Evolutionary conservation across 108 stramenopile genomes (phyloP).

Genomic region (Pseudonitzschia multistriata): DNA sequence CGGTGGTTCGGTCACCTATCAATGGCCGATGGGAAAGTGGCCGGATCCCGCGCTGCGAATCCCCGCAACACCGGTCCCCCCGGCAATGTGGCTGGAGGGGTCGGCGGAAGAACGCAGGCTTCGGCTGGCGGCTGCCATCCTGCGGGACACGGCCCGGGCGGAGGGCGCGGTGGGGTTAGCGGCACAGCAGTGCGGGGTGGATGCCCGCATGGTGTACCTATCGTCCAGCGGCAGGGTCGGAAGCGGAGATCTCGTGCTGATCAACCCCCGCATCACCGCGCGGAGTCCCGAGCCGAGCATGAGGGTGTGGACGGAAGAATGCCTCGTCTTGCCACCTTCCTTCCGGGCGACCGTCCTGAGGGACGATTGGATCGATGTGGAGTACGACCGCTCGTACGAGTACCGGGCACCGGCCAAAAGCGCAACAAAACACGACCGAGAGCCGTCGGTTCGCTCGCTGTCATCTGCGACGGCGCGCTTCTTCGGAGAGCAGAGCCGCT

Average conservation of each 20-base stretch:
- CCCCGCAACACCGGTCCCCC: conserved; percentile 38
- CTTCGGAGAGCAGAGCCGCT: conserved; percentile 59
- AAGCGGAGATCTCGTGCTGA: conserved; percentile 38
- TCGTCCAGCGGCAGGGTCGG: neutral
- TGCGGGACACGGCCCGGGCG: conserved; percentile 52
- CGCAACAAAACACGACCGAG: conserved; percentile 18
- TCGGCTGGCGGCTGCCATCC: conserved; percentile 35
- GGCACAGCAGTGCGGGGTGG: conserved; percentile 85
- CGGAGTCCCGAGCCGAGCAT: conserved; percentile 69
- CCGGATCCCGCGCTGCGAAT: conserved; percentile 77
- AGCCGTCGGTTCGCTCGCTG: neutral
- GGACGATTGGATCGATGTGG: conserved; percentile 63
- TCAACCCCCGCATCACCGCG: conserved; percentile 74
- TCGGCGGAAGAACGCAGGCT: neutral
- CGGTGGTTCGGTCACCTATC: neutral
- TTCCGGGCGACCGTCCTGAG: conserved; percentile 74
- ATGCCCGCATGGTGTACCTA: conserved; percentile 64
- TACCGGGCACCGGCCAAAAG: no score
- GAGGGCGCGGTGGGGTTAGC: conserved; percentile 80
- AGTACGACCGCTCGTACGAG: conserved; percentile 31
- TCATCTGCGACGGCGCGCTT: conserved; percentile 15
- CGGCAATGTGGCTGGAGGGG: conserved; percentile 8
- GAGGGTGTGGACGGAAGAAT: conserved; percentile 75
- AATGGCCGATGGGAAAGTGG: conserved; percentile 67
- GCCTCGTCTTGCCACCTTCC: conserved; percentile 76